These are phyloP conservation scores for Sisymbrium altissimum DNA, from an alignment of 345 rosid species.

Conservation along the genomic window DNA sequence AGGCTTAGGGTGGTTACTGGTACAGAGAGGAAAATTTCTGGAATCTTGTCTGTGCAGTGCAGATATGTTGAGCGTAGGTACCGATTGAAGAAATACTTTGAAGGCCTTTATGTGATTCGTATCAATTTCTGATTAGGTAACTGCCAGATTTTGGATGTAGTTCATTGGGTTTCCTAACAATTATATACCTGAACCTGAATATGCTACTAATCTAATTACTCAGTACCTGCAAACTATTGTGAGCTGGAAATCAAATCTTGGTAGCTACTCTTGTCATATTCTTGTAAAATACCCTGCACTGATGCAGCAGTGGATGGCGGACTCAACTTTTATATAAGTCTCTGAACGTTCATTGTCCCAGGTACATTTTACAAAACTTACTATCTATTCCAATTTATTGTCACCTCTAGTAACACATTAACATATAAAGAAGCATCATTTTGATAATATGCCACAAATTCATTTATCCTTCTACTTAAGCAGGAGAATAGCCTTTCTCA, in stretches of 20 bases:
- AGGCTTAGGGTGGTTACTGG: too few relatives aligned
- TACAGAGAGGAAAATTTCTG: not conserved
- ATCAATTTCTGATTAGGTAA: not conserved
- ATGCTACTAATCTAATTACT: not conserved
- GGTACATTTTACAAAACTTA: not conserved
- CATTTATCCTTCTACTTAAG: too few relatives aligned
- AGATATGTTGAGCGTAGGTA: not conserved
- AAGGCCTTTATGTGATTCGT: not conserved
- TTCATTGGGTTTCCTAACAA: not conserved
- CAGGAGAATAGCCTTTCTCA: too few relatives aligned
- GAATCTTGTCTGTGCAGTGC: not conserved
- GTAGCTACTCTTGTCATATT: not conserved
- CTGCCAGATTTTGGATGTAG: not conserved
- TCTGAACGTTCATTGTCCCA: not conserved
- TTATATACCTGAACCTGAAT: not conserved
- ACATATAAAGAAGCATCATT: too few relatives aligned
- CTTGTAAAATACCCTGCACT: not conserved
- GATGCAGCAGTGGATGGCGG: too few relatives aligned
- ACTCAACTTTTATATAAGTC: not conserved
- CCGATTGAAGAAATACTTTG: not conserved
- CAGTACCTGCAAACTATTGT: not conserved
- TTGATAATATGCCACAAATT: too few relatives aligned
- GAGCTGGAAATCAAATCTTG: not conserved
- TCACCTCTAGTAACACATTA: not conserved
- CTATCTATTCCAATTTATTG: not conserved